Conservation (phyloP, 352 stramenopile genomes). For the Phytophthora syringae region DNA sequence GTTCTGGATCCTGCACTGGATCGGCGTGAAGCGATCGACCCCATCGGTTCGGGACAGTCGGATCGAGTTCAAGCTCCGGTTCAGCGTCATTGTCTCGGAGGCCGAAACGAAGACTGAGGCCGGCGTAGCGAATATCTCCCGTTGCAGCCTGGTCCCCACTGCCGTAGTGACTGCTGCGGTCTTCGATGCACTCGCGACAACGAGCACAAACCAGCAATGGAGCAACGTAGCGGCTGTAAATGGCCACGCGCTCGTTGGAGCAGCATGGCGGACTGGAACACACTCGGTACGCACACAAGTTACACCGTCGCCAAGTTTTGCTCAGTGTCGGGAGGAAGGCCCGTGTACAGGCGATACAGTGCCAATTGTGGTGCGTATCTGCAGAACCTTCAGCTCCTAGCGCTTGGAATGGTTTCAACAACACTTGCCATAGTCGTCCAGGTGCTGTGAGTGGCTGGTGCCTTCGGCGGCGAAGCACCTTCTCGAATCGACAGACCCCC, state of each 20-base stretch:
- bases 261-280: conserved; percentile 31
- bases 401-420: conserved; percentile 18
- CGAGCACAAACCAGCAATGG: conserved; percentile 31
- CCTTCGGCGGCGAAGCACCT: conserved; percentile 23
- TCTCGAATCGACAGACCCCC: conserved; percentile 28
- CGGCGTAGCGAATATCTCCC: conserved; percentile 21
- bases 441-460: conserved; percentile 4
- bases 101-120: conserved; percentile 14
- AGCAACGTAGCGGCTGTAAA: conserved; percentile 42
- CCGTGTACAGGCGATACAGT: conserved; percentile 39
- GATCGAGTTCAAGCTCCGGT: conserved; percentile 20
- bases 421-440: conserved; percentile 14
- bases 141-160: conserved; percentile 1
- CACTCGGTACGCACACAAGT: conserved; percentile 39
- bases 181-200: conserved; percentile 41
- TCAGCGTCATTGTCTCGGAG: conserved; percentile 10
- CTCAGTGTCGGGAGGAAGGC: conserved; percentile 19
- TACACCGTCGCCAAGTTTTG: conserved; percentile 30
- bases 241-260: conserved; percentile 34
- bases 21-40: neutral
- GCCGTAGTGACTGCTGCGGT: conserved; percentile 4
- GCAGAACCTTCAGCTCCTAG: conserved; percentile 9
- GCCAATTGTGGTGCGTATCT: conserved; percentile 29
- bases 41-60: conserved; percentile 1
- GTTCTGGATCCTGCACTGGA: neutral